Evolutionary conservation across 495 filamentous ascomycete genomes (phyloP), one percentile per base, ranked within the genome.

Genomic region (Neurospora sp.): DNA sequence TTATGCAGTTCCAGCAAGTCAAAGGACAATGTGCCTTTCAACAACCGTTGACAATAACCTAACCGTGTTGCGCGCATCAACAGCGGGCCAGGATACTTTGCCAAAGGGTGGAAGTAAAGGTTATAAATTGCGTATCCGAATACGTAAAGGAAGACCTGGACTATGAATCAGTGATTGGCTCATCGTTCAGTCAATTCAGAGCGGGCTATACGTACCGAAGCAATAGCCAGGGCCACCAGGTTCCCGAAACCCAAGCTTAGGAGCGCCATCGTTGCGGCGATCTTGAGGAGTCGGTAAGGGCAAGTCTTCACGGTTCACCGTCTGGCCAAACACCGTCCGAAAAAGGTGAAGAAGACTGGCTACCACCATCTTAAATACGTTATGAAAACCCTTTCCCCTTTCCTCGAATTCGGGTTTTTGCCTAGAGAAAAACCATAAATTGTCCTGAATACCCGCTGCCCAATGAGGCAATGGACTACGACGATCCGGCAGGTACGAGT

Each of bases 41-140:
- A 27, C 10, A 75, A 42, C 14, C 75, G 73, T 72, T 80, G 81
- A 71, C 73, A 69, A 41, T 76, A 76, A 6, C 82, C 82, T 31
- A 85, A 70, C 31, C 78, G 76, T 9, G 81, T 83, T 10, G 80
- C 79, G 42, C 85, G 80, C 72, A 82, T 81, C 23, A 81, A 72
- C 14, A 81, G 78, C 2, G 88, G 88, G 4, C 88, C 88, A 5
- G 88, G 88, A 73, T 81, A 86, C 20, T 75, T 74, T n/a, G 76
- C 48, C 12, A 90, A 82, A 2, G 88, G 87, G 76, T 88, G 86
- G 20, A 88, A 77, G 76, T 78, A 84, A 70, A 89, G 71, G 73
- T 84, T 84, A 72, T 88, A 88, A 46, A 87, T 11, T 38, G 72
- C 70, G 42, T 75, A 39, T 69, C 42, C 39, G 18, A 70, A 16